Evolutionary conservation across 345 rosid species (phyloP).

Genomic region (Firmiana major): DNA sequence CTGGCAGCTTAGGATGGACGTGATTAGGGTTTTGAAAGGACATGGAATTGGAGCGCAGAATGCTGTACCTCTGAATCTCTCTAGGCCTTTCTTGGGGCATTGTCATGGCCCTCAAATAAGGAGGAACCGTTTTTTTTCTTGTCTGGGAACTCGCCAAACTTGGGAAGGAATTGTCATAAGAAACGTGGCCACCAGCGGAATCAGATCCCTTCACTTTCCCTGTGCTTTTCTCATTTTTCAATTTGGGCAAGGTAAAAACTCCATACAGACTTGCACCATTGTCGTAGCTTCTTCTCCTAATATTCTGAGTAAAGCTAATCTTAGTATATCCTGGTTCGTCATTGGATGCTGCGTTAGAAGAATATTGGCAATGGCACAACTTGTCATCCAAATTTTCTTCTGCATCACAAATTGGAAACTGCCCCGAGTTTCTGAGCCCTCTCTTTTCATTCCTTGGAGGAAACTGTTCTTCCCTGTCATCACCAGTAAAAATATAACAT

Average conservation of each 20-base stretch:
- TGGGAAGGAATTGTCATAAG: too few species aligned
- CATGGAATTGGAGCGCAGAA: constrained; percentile 37
- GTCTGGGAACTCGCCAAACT: neutral
- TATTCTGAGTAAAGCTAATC: neutral
- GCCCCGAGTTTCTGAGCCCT: neutral
- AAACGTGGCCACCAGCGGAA: constrained; percentile 11
- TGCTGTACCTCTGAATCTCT: constrained; percentile 5
- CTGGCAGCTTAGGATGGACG: constrained; percentile 90
- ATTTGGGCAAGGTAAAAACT: constrained; percentile 19
- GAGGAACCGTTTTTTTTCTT: constrained; percentile 19
- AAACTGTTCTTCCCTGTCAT: constrained; percentile 10
- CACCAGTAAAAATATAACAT: constrained; percentile 12
- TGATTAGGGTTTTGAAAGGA: constrained; percentile 41
- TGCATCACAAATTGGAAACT: neutral
- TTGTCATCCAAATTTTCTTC: neutral
- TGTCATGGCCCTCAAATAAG: constrained; percentile 44
- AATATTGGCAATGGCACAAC: neutral
- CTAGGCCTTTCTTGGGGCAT: constrained; percentile 52
- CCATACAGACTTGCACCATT: constrained; percentile 15
- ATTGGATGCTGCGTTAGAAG: neutral
- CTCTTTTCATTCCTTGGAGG: neutral
- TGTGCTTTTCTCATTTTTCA: neutral
- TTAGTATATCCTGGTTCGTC: constrained; percentile 7
- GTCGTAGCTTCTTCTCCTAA: constrained; percentile 25
- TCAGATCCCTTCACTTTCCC: constrained; percentile 2